A percentile compares a stretch with the other conserved stretches of the same genome.
phyloP scores from a whole-genome alignment of 2,329 filamentous ascomycete species.

The Fonsecaea pedrosoi region DNA sequence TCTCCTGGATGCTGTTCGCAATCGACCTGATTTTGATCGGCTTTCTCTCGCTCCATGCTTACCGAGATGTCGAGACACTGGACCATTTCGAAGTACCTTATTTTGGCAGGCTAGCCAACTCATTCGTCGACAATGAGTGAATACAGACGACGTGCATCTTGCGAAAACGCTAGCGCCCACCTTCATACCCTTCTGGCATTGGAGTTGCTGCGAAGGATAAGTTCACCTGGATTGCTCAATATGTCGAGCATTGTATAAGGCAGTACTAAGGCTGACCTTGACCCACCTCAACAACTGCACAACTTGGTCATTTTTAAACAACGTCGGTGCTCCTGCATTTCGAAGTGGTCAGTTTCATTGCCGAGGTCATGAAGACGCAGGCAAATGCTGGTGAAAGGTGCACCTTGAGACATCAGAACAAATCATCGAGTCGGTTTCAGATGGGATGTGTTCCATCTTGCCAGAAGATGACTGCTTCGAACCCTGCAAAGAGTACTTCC shows the following conservation, averaged over 20 bases:
- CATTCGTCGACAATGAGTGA: slow-evolving; percentile 87
- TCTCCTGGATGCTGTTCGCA: slow-evolving; percentile 83
- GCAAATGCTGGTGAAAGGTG: background rate
- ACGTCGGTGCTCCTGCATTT: background rate
- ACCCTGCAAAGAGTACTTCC: background rate
- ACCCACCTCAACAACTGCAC: background rate
- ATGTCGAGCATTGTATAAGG: background rate
- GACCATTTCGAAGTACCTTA: slow-evolving; percentile 83
- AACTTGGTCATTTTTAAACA: background rate
- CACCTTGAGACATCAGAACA: background rate
- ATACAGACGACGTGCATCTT: background rate
- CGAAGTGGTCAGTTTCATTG: background rate
- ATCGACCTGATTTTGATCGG: slow-evolving; percentile 77
- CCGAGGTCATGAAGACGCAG: background rate
- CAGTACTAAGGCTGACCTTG: background rate
- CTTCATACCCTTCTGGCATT: background rate
- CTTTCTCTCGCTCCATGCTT: slow-evolving; percentile 78
- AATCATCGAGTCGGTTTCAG: background rate
- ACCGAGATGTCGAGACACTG: slow-evolving; percentile 75
- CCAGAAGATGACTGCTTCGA: background rate
- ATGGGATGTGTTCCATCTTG: background rate
- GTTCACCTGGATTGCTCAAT: background rate
- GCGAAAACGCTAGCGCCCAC: background rate
- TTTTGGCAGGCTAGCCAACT: slow-evolving; percentile 83
- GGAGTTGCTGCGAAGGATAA: background rate